Conservation (phyloP, 1,284 basidiomycete species). For the Ceratobasidium sp. region DNA sequence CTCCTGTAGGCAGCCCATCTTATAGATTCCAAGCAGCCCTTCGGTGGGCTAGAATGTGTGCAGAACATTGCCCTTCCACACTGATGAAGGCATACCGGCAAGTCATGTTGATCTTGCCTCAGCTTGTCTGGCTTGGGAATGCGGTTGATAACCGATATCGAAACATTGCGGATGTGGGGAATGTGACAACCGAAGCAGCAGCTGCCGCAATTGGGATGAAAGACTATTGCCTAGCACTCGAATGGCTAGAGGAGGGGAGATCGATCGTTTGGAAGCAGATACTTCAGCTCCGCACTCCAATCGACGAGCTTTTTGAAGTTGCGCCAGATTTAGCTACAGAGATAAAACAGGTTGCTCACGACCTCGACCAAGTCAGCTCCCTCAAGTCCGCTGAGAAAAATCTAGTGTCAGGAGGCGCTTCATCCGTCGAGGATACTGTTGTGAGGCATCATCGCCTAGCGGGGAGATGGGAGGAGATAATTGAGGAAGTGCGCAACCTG, state of each 20-base stretch:
- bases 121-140: slow-evolving; percentile 23
- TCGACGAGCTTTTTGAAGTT: slow-evolving; percentile 49
- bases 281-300: slow-evolving; percentile 51
- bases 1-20: not conserved
- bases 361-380: slow-evolving; percentile 29
- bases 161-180: not conserved
- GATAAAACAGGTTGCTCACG: slow-evolving; percentile 18
- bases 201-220: slow-evolving; percentile 11
- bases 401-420: too few species aligned
- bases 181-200: slow-evolving; percentile 5
- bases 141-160: not conserved
- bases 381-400: too few species aligned
- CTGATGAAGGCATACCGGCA: slow-evolving; percentile 17
- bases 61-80: not conserved
- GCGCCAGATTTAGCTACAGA: not conserved
- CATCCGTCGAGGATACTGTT: not conserved
- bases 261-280: slow-evolving; percentile 53
- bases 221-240: slow-evolving; percentile 46
- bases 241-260: slow-evolving; percentile 51
- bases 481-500: not conserved
- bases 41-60: slow-evolving; percentile 5
- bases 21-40: not conserved
- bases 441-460: not conserved
- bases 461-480: not conserved
- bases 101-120: slow-evolving; percentile 28